These are phyloP conservation scores for Obelidium mucronatum DNA, from an alignment of 192 early-diverging fungal species.

Conservation along the genomic window DNA sequence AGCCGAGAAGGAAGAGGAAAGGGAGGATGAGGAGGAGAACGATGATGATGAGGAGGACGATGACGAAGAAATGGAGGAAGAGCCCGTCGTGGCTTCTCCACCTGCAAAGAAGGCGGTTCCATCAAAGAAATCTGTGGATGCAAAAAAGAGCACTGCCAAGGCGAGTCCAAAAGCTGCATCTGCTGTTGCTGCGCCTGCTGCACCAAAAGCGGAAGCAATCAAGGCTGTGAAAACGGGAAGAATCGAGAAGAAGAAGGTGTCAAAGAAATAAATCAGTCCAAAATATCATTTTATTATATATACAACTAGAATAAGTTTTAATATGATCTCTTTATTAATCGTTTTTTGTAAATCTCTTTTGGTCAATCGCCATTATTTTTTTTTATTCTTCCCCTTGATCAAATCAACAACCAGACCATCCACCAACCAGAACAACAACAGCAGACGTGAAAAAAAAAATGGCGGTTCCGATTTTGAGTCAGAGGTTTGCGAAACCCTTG, in stretches of 20 bases:
- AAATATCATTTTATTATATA: too few species aligned
- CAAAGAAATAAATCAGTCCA: conserved; percentile 18
- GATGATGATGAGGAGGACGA: not conserved
- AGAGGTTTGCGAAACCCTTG: conserved; percentile 3
- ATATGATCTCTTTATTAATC: too few species aligned
- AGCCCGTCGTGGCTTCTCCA: not conserved
- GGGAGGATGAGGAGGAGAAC: too few species aligned
- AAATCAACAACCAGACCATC: too few species aligned
- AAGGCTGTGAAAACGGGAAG: conserved; percentile 5
- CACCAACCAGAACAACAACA: too few species aligned
- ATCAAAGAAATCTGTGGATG: too few species aligned
- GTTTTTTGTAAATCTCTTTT: not conserved
- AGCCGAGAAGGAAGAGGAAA: too few species aligned
- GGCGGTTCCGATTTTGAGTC: not conserved
- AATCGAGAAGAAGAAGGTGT: conserved; percentile 4
- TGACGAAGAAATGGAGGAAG: not conserved
- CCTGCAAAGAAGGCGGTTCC: not conserved
- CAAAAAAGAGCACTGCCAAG: too few species aligned
- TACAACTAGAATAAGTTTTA: too few species aligned
- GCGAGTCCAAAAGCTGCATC: too few species aligned
- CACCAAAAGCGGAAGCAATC: not conserved
- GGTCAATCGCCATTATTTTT: not conserved
- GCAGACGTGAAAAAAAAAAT: too few species aligned
- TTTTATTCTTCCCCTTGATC: not conserved
- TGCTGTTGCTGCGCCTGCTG: not conserved